These are phyloP conservation scores for Phycomyces nitens DNA, from an alignment of 192 early-diverging fungal species.

Conservation along the genomic window DNA sequence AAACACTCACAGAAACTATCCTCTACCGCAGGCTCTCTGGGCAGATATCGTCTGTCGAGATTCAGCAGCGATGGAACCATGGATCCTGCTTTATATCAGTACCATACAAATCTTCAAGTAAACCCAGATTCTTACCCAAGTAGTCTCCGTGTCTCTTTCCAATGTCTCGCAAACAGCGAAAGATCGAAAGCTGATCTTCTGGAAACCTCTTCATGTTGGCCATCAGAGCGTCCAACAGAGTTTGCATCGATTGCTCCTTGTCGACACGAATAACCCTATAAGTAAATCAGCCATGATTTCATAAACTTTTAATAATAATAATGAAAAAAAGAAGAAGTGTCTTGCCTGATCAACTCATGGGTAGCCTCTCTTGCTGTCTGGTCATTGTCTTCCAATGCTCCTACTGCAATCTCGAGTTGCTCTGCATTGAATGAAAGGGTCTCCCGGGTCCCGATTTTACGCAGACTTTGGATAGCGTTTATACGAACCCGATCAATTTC, in stretches of 20 bases:
- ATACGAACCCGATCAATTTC: conserved; percentile 83
- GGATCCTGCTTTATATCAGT: conserved; percentile 15
- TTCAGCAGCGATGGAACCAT: conserved; percentile 58
- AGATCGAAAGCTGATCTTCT: conserved; percentile 68
- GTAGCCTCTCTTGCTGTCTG: conserved; percentile 61
- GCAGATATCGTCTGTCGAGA: conserved; percentile 64
- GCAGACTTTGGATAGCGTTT: conserved; percentile 73
- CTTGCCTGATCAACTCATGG: conserved; percentile 70
- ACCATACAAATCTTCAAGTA: not conserved
- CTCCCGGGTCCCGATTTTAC: conserved; percentile 58
- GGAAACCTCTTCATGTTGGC: conserved; percentile 64
- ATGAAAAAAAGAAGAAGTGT: conserved; percentile 7
- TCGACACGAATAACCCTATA: conserved; percentile 47
- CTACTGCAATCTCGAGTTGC: conserved; percentile 67
- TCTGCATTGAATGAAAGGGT: conserved; percentile 63
- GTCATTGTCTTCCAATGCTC: conserved; percentile 78
- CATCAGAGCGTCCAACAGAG: conserved; percentile 56
- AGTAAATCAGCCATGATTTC: conserved; percentile 2
- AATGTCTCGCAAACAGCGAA: conserved; percentile 59
- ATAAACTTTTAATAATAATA: too few relatives aligned
- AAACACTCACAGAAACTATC: conserved; percentile 60
- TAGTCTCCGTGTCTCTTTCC: conserved; percentile 58
- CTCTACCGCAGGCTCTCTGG: conserved; percentile 66
- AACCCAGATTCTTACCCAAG: conserved; percentile 37
- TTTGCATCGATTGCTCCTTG: conserved; percentile 39